phyloP scores from a whole-genome alignment of 148 eudicot species.

The Mesembryanthemum crystallinum region DNA sequence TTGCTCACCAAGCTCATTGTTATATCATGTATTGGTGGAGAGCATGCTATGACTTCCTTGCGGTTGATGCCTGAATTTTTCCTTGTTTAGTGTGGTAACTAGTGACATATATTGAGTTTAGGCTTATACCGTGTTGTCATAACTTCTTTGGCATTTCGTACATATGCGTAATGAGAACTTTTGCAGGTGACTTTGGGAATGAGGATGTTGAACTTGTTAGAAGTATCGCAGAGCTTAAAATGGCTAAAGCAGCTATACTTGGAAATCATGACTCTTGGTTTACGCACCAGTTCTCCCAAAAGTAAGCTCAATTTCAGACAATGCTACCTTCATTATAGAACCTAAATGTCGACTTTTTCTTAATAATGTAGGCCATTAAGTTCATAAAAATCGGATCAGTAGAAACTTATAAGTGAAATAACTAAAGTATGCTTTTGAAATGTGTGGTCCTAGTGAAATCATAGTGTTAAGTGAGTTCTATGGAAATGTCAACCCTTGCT shows the following conservation, averaged over 20 bases:
- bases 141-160: background rate
- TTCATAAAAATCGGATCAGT: background rate
- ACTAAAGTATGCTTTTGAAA: background rate
- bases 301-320: constrained; percentile 33
- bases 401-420: background rate
- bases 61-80: background rate
- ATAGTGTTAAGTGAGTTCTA: background rate
- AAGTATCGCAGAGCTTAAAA: constrained; percentile 56
- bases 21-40: background rate
- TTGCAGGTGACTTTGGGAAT: constrained; percentile 86
- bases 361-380: background rate
- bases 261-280: constrained; percentile 92
- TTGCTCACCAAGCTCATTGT: constrained; percentile 6
- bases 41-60: background rate
- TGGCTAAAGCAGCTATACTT: constrained; percentile 77
- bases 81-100: background rate
- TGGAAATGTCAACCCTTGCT: background rate
- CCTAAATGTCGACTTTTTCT: background rate
- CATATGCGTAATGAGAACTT: background rate
- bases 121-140: background rate
- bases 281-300: constrained; percentile 57
- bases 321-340: constrained; percentile 10
- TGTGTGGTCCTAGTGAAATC: background rate
- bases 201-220: constrained; percentile 81
- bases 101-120: background rate